Percentiles rank a stretch among this genome's conserved stretches.
Conservation (phyloP, 2,329 filamentous ascomycete genomes). For the Aspergillus sclerotialis region DNA sequence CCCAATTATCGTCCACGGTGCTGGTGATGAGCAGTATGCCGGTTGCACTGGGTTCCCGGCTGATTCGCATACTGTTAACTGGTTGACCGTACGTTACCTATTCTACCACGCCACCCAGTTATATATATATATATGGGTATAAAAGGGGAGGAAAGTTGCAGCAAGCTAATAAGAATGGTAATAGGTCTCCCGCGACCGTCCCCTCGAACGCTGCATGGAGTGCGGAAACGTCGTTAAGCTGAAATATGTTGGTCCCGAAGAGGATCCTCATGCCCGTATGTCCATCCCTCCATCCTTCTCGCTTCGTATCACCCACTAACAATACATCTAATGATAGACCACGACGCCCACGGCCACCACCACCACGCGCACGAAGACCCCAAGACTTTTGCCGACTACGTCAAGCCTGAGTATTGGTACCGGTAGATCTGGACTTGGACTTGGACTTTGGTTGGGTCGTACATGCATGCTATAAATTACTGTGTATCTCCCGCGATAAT, state of each 20-base stretch:
- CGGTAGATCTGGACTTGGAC: slow-evolving; percentile 30
- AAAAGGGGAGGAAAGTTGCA: background rate
- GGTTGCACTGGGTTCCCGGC: slow-evolving; percentile 92
- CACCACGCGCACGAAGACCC: slow-evolving; percentile 64
- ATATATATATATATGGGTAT: background rate
- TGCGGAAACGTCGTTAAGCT: slow-evolving; percentile 97
- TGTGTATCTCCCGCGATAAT: too few species aligned
- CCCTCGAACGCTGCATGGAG: slow-evolving; percentile 90
- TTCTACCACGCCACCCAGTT: background rate
- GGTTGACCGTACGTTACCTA: slow-evolving; percentile 79
- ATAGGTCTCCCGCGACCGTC: slow-evolving; percentile 79
- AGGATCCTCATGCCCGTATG: slow-evolving; percentile 58
- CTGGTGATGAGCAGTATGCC: slow-evolving; percentile 91
- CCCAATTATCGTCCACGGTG: slow-evolving; percentile 84
- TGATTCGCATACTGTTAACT: slow-evolving; percentile 84
- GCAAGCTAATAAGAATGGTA: slow-evolving; percentile 1
- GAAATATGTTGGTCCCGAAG: slow-evolving; percentile 83
- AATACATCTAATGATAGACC: slow-evolving; percentile 26
- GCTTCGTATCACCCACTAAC: slow-evolving; percentile 4
- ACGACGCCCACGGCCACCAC: slow-evolving; percentile 30
- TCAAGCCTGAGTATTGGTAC: slow-evolving; percentile 92
- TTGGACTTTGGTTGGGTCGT: too few species aligned
- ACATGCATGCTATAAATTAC: too few species aligned
- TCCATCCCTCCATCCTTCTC: slow-evolving; percentile 4
- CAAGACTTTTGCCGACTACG: slow-evolving; percentile 94